Base-by-base conservation (phyloP, 352 stramenopile species). In the Pythium monospermum region DNA sequence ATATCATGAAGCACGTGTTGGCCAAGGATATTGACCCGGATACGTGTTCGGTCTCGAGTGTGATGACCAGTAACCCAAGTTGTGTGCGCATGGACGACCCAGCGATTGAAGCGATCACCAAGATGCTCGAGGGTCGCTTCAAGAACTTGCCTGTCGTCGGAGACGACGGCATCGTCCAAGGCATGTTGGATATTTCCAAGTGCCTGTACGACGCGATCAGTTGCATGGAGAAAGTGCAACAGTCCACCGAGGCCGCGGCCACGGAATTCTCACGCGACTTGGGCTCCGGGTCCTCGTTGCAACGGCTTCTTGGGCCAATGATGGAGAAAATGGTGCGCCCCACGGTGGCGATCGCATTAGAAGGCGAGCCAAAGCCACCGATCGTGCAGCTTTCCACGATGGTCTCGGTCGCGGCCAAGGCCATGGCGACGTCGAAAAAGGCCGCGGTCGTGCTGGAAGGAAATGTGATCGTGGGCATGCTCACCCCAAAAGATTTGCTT, bases 181-280 rank as follows among this genome's bases (percentile, higher is more conserved):
- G 83, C 26, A 92, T 95, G 78, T 61, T 95, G n/a, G 82, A 95
- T 37, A 94, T 95, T 35, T 91, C 85, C 46, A 95, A 95, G 67
- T 94, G 83, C 53, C 56, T 95, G 4, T 90, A 91, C 39, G 85
- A 95, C 43, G 85, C 85, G 13, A 93, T 95, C 55, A 87, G 71
- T 19, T 87, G 80, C 60, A 74, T 93, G 76, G 83, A 93, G 42
- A 87, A 80, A 32, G 83, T 91, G n/a, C 83, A 93, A 56, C 78
- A 91, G 49, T 90, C 81, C 19, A 92, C 82, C 0, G 83, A 92
- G 53, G 69, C 72, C 1, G 83, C 83, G 3, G 83, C 84, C 22
- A 81, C 61, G 3, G 81, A 95, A 48, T 89, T 94, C 40, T 91
- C 78, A 18, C 74, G 81, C 12, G 83, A 94, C 52, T 61, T 91